Percentiles rank a stretch among this genome's conserved stretches.
Evolutionary conservation across 179 eudicot genomes (phyloP).

Genomic region (Heliamphora ciliata): DNA sequence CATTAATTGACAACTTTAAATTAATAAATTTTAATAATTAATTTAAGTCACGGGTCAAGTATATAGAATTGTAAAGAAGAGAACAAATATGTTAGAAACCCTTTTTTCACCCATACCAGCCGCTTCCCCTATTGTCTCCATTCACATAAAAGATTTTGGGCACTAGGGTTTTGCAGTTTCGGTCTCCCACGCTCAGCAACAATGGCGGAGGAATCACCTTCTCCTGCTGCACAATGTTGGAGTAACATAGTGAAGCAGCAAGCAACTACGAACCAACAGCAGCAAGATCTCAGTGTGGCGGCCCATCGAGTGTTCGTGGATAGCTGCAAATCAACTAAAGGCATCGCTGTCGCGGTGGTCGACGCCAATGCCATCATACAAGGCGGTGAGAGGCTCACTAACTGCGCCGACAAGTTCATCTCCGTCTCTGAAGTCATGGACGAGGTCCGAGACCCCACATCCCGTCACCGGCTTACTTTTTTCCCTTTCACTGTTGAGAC

Average conservation of each 20-base stretch:
- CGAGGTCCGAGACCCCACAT: conserved; percentile 75
- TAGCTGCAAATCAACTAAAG: conserved; percentile 56
- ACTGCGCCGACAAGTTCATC: conserved; percentile 60
- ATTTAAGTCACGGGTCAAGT: too few relatives aligned
- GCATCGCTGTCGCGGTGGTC: conserved; percentile 70
- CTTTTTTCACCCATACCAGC: too few relatives aligned
- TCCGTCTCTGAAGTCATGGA: conserved; percentile 54
- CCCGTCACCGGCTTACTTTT: conserved; percentile 61
- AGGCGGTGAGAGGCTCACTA: conserved; percentile 52
- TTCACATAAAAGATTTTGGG: too few relatives aligned
- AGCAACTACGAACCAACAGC: conserved; percentile 16
- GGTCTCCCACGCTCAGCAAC: neutral
- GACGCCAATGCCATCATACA: conserved; percentile 91
- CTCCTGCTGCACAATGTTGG: conserved; percentile 40
- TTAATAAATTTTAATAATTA: too few relatives aligned
- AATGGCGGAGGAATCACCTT: conserved; percentile 25
- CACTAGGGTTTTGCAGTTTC: conserved; percentile 32
- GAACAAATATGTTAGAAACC: too few relatives aligned
- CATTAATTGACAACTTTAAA: too few relatives aligned
- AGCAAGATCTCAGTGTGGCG: neutral
- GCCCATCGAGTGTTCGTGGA: conserved; percentile 28
- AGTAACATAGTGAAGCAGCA: conserved; percentile 55
- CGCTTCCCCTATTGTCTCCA: too few relatives aligned
- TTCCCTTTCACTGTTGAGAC: conserved; percentile 55
- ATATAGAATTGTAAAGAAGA: too few relatives aligned